Evolutionary conservation across 352 stramenopile genomes (phyloP).

Genomic region (Lagenidium giganteum): DNA sequence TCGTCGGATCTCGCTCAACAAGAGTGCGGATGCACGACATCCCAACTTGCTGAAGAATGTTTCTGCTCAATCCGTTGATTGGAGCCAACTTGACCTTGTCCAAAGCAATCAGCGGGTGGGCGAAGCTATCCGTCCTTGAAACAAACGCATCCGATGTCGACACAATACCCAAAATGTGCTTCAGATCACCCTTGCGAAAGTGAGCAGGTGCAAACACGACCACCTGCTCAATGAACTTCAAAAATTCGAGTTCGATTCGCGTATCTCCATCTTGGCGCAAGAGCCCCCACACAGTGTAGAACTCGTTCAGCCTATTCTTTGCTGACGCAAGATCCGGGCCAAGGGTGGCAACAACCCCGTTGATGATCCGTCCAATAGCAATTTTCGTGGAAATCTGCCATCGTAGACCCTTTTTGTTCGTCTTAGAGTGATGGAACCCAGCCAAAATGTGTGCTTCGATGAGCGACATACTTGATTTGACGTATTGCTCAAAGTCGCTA

Average conservation of each 20-base stretch:
- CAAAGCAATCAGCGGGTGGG: slow-evolving; percentile 7
- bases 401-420: slow-evolving; percentile 40
- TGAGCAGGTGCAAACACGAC: slow-evolving; percentile 55
- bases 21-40: slow-evolving; percentile 76
- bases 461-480: slow-evolving; percentile 53
- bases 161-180: slow-evolving; percentile 2
- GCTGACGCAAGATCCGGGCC: slow-evolving; percentile 45
- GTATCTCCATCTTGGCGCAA: slow-evolving; percentile 48
- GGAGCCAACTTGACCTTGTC: slow-evolving; percentile 30
- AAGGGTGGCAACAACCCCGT: slow-evolving; percentile 56
- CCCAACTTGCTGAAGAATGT: slow-evolving; percentile 61
- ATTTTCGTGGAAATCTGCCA: slow-evolving; percentile 57
- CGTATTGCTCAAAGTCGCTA: slow-evolving; percentile 68
- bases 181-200: slow-evolving; percentile 21
- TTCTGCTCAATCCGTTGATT: slow-evolving; percentile 52
- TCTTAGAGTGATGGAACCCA: slow-evolving; percentile 65
- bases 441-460: slow-evolving; percentile 57
- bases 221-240: slow-evolving; percentile 68
- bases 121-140: slow-evolving; percentile 23
- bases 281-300: slow-evolving; percentile 55
- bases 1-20: slow-evolving; percentile 60
- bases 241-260: slow-evolving; percentile 53
- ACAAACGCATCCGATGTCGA: no score
- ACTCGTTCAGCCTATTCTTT: slow-evolving; percentile 39
- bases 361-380: slow-evolving; percentile 58